These are phyloP conservation scores for Acer yangbiense DNA, from an alignment of 345 rosid genomes.

Conservation along the genomic window DNA sequence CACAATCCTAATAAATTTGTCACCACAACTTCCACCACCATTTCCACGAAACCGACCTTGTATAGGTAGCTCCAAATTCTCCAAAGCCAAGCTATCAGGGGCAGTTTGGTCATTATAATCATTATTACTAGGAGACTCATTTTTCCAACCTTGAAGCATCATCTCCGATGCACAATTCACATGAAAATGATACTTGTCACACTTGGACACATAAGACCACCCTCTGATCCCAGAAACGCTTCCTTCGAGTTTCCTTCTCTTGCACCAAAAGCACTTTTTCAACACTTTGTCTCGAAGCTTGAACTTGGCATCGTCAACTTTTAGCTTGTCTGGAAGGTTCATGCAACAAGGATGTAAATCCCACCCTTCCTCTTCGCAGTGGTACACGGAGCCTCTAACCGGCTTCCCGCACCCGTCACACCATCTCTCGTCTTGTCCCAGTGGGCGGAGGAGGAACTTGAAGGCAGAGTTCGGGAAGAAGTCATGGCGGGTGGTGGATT, in stretches of 20 bases:
- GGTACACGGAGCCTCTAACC: slow-evolving; percentile 6
- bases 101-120: neutral
- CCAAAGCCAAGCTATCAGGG: neutral
- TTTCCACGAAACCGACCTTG: neutral
- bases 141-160: neutral
- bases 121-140: neutral
- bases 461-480: slow-evolving; percentile 14
- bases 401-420: slow-evolving; percentile 17
- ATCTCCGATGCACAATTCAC: slow-evolving; percentile 13
- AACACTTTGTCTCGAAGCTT: neutral
- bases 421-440: neutral
- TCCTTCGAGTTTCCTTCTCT: neutral
- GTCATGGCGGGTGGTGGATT: neutral
- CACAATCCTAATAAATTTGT: slow-evolving; percentile 4
- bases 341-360: slow-evolving; percentile 20
- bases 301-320: neutral
- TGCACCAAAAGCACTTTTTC: slow-evolving; percentile 15
- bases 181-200: slow-evolving; percentile 3
- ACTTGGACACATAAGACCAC: slow-evolving; percentile 20
- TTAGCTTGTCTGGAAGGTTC: neutral
- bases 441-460: neutral
- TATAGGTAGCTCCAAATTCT: slow-evolving; percentile 6
- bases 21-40: neutral
- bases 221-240: neutral
- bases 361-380: neutral